Conservation (phyloP, 2,329 filamentous ascomycete genomes). For the Aureobasidium musti region DNA sequence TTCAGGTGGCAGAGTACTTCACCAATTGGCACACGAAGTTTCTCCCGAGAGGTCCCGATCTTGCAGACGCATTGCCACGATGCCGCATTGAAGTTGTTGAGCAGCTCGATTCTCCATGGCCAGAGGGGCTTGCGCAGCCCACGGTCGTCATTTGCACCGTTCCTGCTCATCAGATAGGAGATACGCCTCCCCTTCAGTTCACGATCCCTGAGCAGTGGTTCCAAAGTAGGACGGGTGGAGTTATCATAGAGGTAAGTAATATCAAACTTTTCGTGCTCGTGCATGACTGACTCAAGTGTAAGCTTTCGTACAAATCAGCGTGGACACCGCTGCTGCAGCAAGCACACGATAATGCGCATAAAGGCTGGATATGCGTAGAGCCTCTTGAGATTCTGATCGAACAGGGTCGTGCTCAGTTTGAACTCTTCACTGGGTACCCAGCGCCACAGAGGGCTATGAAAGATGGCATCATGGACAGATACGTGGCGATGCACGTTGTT, state of each 20-base stretch:
- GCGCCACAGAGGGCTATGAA: constrained; percentile 70
- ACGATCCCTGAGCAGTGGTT: constrained; percentile 70
- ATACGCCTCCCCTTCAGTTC: constrained; percentile 67
- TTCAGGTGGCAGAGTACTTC: constrained; percentile 69
- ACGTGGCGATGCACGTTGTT: constrained; percentile 30
- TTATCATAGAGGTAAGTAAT: constrained; percentile 64
- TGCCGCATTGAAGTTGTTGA: constrained; percentile 59
- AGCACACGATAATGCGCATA: constrained; percentile 60
- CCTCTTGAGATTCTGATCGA: constrained; percentile 75
- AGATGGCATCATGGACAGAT: constrained; percentile 57
- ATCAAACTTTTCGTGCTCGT: background rate
- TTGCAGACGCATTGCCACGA: constrained; percentile 28
- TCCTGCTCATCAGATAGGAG: constrained; percentile 66
- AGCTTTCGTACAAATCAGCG: constrained; percentile 68
- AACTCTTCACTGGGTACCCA: constrained; percentile 73
- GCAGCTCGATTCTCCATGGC: constrained; percentile 65
- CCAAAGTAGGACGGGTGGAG: constrained; percentile 70
- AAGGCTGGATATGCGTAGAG: constrained; percentile 74
- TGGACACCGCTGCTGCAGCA: constrained; percentile 71
- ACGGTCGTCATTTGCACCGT: constrained; percentile 78
- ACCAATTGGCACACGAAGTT: constrained; percentile 52
- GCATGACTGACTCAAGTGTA: constrained; percentile 11
- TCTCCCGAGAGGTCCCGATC: background rate
- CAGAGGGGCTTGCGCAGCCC: constrained; percentile 61
- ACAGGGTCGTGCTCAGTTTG: constrained; percentile 79